Percentiles rank a stretch among this genome's conserved stretches.
These are phyloP conservation scores for Radiomyces spectabilis DNA, from an alignment of 192 early-diverging fungal species.

Conservation along the genomic window DNA sequence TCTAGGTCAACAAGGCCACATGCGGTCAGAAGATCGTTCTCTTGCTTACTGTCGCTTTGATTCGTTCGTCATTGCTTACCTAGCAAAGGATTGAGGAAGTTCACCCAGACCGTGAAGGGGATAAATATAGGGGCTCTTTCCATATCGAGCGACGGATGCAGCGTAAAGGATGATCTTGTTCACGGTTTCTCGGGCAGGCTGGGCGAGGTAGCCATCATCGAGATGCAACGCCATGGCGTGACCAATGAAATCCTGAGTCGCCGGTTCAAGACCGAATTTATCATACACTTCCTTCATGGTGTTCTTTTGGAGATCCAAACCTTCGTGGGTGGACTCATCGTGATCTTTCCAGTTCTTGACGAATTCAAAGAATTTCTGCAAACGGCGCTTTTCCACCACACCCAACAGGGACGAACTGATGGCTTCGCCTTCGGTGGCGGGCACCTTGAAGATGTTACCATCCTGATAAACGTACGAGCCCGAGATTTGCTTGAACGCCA, in stretches of 20 bases:
- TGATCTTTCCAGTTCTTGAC: conserved; percentile 85
- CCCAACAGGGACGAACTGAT: conserved; percentile 81
- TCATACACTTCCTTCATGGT: conserved; percentile 84
- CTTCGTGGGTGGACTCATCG: conserved; percentile 76
- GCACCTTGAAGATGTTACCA: conserved; percentile 92
- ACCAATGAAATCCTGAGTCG: conserved; percentile 96
- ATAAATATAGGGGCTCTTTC: conserved; percentile 97
- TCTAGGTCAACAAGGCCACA: too few species aligned
- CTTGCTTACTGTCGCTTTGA: too few species aligned
- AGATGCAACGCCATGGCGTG: conserved; percentile 95
- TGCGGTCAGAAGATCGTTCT: too few species aligned
- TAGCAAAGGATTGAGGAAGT: conserved; percentile 95
- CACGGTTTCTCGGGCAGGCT: conserved; percentile 79
- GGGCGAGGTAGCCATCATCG: conserved; percentile 73
- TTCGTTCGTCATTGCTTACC: conserved; percentile 30
- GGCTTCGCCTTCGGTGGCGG: conserved; percentile 83
- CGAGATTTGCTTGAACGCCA: conserved; percentile 94
- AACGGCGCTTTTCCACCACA: conserved; percentile 88
- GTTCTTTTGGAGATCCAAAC: conserved; percentile 65
- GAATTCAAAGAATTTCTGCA: conserved; percentile 94
- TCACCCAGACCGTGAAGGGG: conserved; percentile 97
- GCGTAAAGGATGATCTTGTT: conserved; percentile 90
- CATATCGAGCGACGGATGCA: conserved; percentile 85
- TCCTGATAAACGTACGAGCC: conserved; percentile 90
- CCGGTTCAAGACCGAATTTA: conserved; percentile 86